Base-by-base conservation (phyloP, 2,329 filamentous ascomycete genomes). In the Hypoxylon sp. region DNA sequence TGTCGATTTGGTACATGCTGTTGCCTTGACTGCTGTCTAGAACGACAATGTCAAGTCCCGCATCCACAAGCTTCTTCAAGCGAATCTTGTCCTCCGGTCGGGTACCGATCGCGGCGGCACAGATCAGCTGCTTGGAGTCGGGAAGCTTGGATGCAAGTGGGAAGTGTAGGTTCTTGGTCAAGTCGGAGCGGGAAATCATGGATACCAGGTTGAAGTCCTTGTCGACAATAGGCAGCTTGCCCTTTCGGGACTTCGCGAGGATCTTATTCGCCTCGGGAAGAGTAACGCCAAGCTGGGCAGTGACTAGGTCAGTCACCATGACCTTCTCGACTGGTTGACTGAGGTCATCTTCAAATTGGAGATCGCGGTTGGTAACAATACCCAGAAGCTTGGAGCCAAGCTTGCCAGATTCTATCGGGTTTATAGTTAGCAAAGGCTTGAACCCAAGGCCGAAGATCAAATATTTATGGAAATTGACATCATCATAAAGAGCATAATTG, bases 91-190 rank as follows among this genome's bases (percentile, higher is more conserved):
- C 96, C 81, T 97, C 93, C 52, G 94, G 93, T 32, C 96, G 91
- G 48, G 96, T 99, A 73, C 97, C 97, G 78, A 99, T 97, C 69
- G 96, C 93, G 72, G 96, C 96, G 73, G 94, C 94, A 79, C 93
- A 93, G 77, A 99, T 93, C 48, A 99, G 89, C 86, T 99, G 97
- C 87, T 99, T 99, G 74, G 95, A 98, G 77, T 97, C 90, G 63
- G 94, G 93, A 41, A 97, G 90, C 86, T 99, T 99, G 60, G 96
- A 98, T 51, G 96, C 94, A 68, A 98, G 87, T 36, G 96, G 96
- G 83, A 97, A 99, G 84, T 98, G 91, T 69, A 97, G 88, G 85
- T 99, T 99, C 89, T 99, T 99, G 86, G 94, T 98, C 83, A 99
- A 84, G 83, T 99, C 96, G 75, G 94, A 97, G 75, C 96, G 90